Evolutionary conservation across 192 early-diverging fungal species (phyloP).

Genomic region (Funneliformis mosseae): DNA sequence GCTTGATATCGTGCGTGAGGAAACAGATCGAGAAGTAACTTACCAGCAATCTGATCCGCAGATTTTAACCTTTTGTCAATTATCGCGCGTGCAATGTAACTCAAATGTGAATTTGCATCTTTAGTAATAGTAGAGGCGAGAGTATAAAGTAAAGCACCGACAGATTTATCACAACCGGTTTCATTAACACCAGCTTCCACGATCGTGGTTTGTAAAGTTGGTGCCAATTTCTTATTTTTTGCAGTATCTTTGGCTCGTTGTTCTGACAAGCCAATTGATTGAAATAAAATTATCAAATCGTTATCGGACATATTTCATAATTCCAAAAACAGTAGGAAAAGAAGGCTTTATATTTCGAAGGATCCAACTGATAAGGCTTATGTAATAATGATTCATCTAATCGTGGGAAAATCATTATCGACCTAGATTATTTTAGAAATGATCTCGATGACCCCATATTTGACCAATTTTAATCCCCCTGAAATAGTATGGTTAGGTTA

Average conservation of each 20-base stretch:
- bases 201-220: conserved; percentile 73
- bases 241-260: conserved; percentile 93
- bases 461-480: too few species aligned
- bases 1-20: neutral
- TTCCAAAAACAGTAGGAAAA: neutral
- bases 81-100: conserved; percentile 84
- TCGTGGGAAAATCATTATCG: too few species aligned
- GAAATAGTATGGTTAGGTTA: too few species aligned
- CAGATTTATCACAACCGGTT: conserved; percentile 54
- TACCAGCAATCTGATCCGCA: conserved; percentile 87
- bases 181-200: conserved; percentile 59
- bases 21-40: neutral
- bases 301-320: conserved; percentile 38
- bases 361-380: too few species aligned
- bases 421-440: too few species aligned
- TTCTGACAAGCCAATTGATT: conserved; percentile 85
- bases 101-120: conserved; percentile 69
- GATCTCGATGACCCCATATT: too few species aligned
- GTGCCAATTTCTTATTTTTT: conserved; percentile 94
- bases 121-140: conserved; percentile 88
- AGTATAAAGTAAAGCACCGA: conserved; percentile 80
- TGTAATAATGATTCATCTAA: too few species aligned
- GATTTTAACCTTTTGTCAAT: conserved; percentile 67
- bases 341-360: neutral
- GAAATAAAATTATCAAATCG: conserved; percentile 70